These are phyloP conservation scores for Bassia scoparia DNA, from an alignment of 148 eudicot genomes.

Conservation along the genomic window DNA sequence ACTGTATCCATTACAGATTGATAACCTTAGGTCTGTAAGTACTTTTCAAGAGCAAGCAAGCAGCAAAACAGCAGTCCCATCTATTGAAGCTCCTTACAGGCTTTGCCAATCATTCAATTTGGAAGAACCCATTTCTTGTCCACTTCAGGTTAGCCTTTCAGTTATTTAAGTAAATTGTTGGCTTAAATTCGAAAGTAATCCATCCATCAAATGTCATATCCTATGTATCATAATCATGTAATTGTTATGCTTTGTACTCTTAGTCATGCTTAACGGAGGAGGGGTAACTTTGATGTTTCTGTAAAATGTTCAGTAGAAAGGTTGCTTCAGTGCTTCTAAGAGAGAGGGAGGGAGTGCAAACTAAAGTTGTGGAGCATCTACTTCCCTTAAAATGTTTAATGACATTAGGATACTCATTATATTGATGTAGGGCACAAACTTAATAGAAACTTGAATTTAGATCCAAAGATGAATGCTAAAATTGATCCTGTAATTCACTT, in stretches of 20 bases:
- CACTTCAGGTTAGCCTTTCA: slow-evolving; percentile 46
- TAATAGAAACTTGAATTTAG: no score
- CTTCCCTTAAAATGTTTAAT: no score
- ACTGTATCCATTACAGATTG: slow-evolving; percentile 51
- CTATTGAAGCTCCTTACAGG: slow-evolving; percentile 53
- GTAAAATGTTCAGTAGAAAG: no score
- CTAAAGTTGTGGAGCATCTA: no score
- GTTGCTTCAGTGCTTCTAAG: no score
- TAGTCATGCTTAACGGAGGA: neutral
- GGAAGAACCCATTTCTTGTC: slow-evolving; percentile 67
- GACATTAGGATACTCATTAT: no score
- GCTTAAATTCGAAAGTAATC: neutral
- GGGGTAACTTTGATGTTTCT: no score
- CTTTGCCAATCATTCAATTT: slow-evolving; percentile 74
- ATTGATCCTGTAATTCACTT: no score
- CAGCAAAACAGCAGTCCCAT: slow-evolving; percentile 51
- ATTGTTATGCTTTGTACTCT: neutral
- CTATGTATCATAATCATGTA: neutral
- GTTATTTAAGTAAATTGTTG: slow-evolving; percentile 14
- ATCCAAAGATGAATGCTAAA: no score
- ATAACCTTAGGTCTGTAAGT: slow-evolving; percentile 88
- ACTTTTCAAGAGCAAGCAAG: slow-evolving; percentile 95
- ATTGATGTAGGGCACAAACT: no score
- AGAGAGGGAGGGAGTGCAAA: no score
- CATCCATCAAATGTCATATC: neutral